Conservation (phyloP, 192 early-diverging fungal species). For the Anaeromyces robustus region DNA sequence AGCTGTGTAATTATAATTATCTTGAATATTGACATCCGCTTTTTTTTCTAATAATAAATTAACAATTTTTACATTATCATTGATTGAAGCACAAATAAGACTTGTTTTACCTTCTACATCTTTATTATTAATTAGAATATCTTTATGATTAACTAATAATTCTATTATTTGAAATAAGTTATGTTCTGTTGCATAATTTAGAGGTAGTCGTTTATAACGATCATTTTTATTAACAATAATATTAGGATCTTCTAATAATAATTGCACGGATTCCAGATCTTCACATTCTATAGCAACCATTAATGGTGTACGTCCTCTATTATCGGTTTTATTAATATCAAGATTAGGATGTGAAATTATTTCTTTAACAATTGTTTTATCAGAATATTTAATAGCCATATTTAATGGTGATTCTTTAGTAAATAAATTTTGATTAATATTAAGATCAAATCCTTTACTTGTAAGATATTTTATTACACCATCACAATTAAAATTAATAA, state of each 20-base stretch:
- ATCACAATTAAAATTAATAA: not conserved
- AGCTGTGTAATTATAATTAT: not conserved
- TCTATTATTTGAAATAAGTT: not conserved
- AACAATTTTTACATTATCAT: not conserved
- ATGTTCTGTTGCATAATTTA: not conserved
- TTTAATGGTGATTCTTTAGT: not conserved
- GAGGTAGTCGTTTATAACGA: not conserved
- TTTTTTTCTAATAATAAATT: not conserved
- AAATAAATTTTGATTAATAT: not conserved
- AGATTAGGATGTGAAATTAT: not conserved
- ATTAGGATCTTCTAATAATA: not conserved
- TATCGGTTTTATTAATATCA: not conserved
- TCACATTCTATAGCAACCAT: not conserved
- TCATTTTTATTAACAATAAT: not conserved
- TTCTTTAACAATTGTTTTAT: not conserved
- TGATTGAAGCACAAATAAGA: not conserved
- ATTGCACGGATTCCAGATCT: not conserved
- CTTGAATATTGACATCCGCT: not conserved
- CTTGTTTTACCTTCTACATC: not conserved
- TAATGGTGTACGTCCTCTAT: not conserved
- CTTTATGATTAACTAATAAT: not conserved
- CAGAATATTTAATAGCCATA: not conserved
- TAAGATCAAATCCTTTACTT: not conserved
- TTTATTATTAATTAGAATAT: not conserved
- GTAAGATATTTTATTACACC: not conserved